A percentile compares a stretch with the other conserved stretches of the same genome.
These are phyloP conservation scores for Backusella macrospora DNA, from an alignment of 192 early-diverging fungal species.

Conservation along the genomic window DNA sequence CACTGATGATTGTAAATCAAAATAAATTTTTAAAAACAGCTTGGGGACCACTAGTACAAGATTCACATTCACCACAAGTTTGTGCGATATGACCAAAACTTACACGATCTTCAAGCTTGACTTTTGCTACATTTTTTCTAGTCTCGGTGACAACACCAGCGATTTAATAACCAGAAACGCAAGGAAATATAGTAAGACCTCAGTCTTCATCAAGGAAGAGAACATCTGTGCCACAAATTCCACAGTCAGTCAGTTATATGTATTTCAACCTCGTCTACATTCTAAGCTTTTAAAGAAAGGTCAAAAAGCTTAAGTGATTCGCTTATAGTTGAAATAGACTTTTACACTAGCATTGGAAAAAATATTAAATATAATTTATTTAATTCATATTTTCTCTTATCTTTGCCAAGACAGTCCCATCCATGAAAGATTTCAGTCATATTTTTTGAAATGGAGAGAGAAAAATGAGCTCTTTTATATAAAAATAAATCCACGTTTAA, in stretches of 20 bases:
- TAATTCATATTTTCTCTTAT: too few relatives aligned
- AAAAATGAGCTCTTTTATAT: too few relatives aligned
- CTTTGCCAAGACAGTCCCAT: too few relatives aligned
- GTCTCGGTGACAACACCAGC: slow-evolving; percentile 45
- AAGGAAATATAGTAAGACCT: slow-evolving; percentile 35
- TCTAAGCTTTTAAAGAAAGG: slow-evolving; percentile 32
- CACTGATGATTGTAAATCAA: slow-evolving; percentile 47
- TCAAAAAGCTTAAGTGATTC: slow-evolving; percentile 26
- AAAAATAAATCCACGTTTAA: too few relatives aligned
- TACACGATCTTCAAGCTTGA: slow-evolving; percentile 51
- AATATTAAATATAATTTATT: too few relatives aligned
- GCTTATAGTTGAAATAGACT: slow-evolving; percentile 8
- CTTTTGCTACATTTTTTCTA: slow-evolving; percentile 36
- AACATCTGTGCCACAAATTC: slow-evolving; percentile 78
- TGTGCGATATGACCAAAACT: slow-evolving; percentile 65
- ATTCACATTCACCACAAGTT: slow-evolving; percentile 51
- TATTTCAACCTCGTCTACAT: not conserved
- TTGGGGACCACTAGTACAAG: slow-evolving; percentile 42
- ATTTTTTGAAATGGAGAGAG: too few relatives aligned
- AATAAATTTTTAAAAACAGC: slow-evolving; percentile 50
- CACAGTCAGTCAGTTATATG: slow-evolving; percentile 66
- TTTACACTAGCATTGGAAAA: too few relatives aligned
- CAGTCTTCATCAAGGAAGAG: slow-evolving; percentile 61
- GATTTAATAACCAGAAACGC: slow-evolving; percentile 58
- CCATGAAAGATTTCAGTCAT: too few relatives aligned